Conservation (phyloP, 805 yeast species). For the Spathaspora girioi region DNA sequence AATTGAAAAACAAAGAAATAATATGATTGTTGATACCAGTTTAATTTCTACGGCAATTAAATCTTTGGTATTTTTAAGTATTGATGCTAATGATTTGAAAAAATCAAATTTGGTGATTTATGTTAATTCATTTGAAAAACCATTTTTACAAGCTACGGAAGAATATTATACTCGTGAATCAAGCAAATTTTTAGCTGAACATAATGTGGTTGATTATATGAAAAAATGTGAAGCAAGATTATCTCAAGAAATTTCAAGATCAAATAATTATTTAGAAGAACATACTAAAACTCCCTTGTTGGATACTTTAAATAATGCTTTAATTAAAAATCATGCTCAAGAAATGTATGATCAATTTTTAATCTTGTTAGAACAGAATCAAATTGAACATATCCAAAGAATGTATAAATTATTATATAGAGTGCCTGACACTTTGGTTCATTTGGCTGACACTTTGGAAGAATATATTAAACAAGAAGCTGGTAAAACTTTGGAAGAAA, state of each 20-base stretch:
- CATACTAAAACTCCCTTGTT: conserved; percentile 77
- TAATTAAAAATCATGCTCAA: conserved; percentile 76
- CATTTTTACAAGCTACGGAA: conserved; percentile 67
- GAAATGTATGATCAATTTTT: conserved; percentile 75
- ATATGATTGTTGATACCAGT: conserved; percentile 65
- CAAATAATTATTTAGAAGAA: conserved; percentile 77
- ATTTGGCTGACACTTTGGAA: conserved; percentile 71
- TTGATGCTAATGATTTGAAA: conserved; percentile 85
- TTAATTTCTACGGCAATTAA: conserved; percentile 71
- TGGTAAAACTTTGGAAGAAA: conserved; percentile 50
- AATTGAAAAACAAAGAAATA: conserved; percentile 75
- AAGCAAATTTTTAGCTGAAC: conserved; percentile 56
- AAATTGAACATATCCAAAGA: conserved; percentile 68
- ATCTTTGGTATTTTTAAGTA: conserved; percentile 85
- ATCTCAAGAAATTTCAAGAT: conserved; percentile 75
- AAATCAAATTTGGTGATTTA: conserved; percentile 81
- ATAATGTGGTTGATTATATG: conserved; percentile 89
- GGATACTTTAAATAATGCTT: conserved; percentile 68
- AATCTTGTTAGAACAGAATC: conserved; percentile 67
- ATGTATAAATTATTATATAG: conserved; percentile 74
- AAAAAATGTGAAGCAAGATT: conserved; percentile 79
- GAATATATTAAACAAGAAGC: conserved; percentile 58
- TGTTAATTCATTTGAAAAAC: conserved; percentile 71
- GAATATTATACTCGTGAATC: conserved; percentile 71
- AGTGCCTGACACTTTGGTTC: conserved; percentile 75